phyloP scores from a whole-genome alignment of 208 protist genomes.

The Trypanosomatidae sp. region DNA sequence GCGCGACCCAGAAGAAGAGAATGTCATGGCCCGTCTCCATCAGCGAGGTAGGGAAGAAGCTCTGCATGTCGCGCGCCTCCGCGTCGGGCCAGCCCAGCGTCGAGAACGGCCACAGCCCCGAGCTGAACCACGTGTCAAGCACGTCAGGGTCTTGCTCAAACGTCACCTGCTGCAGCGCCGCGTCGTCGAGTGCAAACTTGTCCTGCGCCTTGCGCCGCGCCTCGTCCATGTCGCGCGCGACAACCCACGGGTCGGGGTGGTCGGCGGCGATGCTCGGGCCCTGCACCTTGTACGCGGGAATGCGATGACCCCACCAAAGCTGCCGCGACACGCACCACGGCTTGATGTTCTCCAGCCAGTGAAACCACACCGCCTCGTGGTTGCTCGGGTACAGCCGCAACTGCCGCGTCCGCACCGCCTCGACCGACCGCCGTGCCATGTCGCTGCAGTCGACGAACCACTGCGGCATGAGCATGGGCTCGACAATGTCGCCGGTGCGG shows the following conservation, averaged over 20 bases:
- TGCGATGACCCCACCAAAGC: conserved; percentile 99
- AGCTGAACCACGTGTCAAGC: conserved; percentile 99
- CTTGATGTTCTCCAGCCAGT: conserved; percentile 94
- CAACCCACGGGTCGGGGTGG: conserved; percentile 87
- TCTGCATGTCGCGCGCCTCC: conserved; percentile 84
- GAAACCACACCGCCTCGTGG: conserved; percentile 91
- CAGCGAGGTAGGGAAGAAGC: conserved; percentile 95
- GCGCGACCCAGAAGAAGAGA: conserved; percentile 99
- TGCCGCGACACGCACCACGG: conserved; percentile 98
- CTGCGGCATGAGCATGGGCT: conserved; percentile 98
- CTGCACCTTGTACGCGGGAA: conserved; percentile 96
- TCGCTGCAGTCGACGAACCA: conserved; percentile 98
- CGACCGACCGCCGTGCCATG: conserved; percentile 74
- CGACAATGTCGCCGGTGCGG: conserved; percentile 97
- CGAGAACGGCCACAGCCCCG: conserved; percentile 98
- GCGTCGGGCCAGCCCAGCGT: conserved; percentile 93
- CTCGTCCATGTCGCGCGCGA: conserved; percentile 89
- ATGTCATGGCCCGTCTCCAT: conserved; percentile 99
- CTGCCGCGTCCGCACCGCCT: conserved; percentile 79
- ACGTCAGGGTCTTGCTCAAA: conserved; percentile 98
- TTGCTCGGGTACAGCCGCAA: conserved; percentile 90
- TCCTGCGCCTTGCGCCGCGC: conserved; percentile 76
- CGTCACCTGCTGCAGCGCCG: conserved; percentile 25
- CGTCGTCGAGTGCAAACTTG: conserved; percentile 74
- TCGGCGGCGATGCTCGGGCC: conserved; percentile 9